Base-by-base conservation (phyloP, 441 rosid species). In the Melastoma candidum region DNA sequence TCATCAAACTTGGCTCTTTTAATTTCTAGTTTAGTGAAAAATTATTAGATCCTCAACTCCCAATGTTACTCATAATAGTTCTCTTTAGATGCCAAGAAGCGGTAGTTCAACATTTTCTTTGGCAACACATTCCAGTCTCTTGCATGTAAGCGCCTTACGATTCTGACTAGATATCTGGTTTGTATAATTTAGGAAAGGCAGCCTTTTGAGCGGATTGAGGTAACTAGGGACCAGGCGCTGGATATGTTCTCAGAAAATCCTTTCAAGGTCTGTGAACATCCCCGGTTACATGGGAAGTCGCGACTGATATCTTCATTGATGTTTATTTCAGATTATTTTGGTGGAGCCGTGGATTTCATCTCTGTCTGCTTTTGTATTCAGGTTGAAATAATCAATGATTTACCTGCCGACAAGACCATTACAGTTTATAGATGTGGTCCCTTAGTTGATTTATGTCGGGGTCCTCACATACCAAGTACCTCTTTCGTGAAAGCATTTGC, bases 391-490 rank as follows among this genome's bases (percentile, higher is more conserved):
- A 94, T 94, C 71, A 80, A 68, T 2, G 95, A 75, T 46, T 83
- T 94, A 69, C 90, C 96, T 58, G 84, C 70, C 1, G 96, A 87
- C 74, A 80, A 87, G 67, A 87, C 95, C 57, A 87, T 90, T 66
- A 90, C 97, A 4, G 96, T 94, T 45, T 94, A 90, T 69, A 77
- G 99, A 74, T 94, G 97, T 56, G 99, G 99, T 14, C 95, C 96
- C 46, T 68, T 90, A 77, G 89, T 88, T 44, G 98, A 92, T 74
- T 69, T 92, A 60, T 92, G 98, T 66, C 98, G 97, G 66, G 97
- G 99, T 48, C 99, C 99, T 53, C 99, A 94, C 72, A 94, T 94
- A 72, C 99, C 99, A 29, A 87, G 79, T 61, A 90, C 99, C 52
- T 87, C 99, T 24, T 87, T 85, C 67, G 97, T 79, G 47, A 90